Base-by-base conservation (phyloP, 192 early-diverging fungal species). In the Dissophora ornata region DNA sequence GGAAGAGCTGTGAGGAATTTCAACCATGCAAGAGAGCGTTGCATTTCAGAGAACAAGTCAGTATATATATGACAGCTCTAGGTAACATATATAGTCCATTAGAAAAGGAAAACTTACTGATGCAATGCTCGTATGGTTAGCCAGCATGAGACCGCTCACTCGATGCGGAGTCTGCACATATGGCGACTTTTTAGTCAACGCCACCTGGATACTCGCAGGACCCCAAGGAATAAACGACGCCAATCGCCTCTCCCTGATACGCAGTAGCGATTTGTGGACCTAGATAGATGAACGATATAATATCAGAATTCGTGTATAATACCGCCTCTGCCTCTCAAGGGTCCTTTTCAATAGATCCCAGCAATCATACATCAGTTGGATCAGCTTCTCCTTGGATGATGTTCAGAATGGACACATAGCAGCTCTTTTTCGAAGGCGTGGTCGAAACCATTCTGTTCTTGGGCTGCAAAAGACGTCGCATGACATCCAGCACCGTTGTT, bases 221-320 rank as follows among this genome's bases (percentile, higher is more conserved):
- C 98, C 98, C 98, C 98, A 99, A 24, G 98, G 98, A 59, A 99
- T 98, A 74, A 99, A 99, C 69, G 95, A 92, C 13, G 95, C 96
- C 47, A 99, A 79, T 21, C 94, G 84, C 28, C 96, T 89, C 74
- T 99, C 97, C 30, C 97, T 87, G 62, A 99, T 96, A 8, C 97
- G 88, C 71, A 98, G 80, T 56, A 99, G 82, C 38, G 95, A 96
- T 82, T 99, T 98, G 84, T 99, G 97, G 5, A 99, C 97, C 90
- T 98, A 40, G 94, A 21, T 24, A 15, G 30, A 12, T 38, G 2
- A 16, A 32, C 9, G 4, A 52, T 16, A 51, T 33, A 26, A 1
- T 44, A 38, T 50, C 24, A 15, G 47, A 42, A 32, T 19, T 3
- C 5, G 18, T 11, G 41, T 18, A 48, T 16, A n/a, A 4, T 24